Base-by-base conservation (phyloP, 1,284 basidiomycete species). In the Lentinula novae-zelandiae region DNA sequence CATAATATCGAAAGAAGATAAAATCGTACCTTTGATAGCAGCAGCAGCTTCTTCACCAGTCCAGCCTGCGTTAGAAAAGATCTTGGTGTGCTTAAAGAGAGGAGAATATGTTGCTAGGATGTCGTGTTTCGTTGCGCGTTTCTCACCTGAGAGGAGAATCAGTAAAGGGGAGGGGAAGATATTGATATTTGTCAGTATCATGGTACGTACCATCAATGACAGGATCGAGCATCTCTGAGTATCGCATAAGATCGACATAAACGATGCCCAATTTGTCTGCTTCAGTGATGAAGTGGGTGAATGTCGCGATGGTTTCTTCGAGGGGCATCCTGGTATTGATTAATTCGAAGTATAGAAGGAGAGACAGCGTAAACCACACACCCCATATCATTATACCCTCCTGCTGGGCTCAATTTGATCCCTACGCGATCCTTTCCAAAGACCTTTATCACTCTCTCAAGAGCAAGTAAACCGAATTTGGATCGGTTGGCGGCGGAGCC, bases 401-500 rank as follows among this genome's bases (percentile, higher is more conserved):
- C 75, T 58, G 71, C 75, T 2, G 85, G 85, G 42, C 70, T 79
- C 13, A 85, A 62, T 58, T 85, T 82, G 60, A 87, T 68, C 5
- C 76, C 80, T 36, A 82, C 79, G 27, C 80, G 73, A 3, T 75
- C 76, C n/a, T 72, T 63, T 0, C 85, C 86, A 60, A 82, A 81
- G 13, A 84, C 81, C 22, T 76, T 74, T 12, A 70, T 69, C 33
- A 82, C 63, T 5, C 71, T 82, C 42, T 82, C 77, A n/a, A 84
- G 67, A 13, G 81, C 76, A 65, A 84, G 80, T 3, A 85, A 72
- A 0, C 75, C 75, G 69, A 89, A 87, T 3, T 82, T 72, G 7
- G 75, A 64, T 31, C 86, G 79, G 69, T 86, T 86, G 68, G 83
- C 79, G 51, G 80, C 59, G 20, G 77, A 79, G 3, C 85, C 85